phyloP scores from a whole-genome alignment of 129 eudicot species.

The Flaveria bidentis region DNA sequence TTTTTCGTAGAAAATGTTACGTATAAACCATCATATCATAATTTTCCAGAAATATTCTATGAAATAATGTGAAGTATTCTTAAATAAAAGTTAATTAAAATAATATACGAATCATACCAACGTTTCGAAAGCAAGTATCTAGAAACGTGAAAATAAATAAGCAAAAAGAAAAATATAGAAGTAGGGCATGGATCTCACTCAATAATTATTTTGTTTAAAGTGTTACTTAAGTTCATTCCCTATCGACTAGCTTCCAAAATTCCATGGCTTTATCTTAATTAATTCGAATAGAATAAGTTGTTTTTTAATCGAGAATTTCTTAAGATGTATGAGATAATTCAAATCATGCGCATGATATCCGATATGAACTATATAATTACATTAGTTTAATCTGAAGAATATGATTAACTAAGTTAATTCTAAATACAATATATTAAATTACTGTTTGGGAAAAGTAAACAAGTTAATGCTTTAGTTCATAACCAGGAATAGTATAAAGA shows the following conservation, averaged over 20 bases:
- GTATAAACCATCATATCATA: not conserved
- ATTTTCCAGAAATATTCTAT: not conserved
- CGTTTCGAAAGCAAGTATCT: not conserved
- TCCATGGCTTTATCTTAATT: slow-evolving; percentile 47
- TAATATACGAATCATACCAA: not conserved
- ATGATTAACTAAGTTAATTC: slow-evolving; percentile 8
- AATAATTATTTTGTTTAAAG: slow-evolving; percentile 11
- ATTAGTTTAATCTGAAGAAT: not conserved
- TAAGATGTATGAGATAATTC: not conserved
- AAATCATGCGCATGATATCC: slow-evolving; percentile 22
- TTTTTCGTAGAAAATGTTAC: too few relatives aligned
- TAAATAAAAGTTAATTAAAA: not conserved
- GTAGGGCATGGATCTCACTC: slow-evolving; percentile 36
- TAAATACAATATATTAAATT: not conserved
- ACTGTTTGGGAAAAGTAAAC: too few relatives aligned
- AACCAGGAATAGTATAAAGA: not conserved
- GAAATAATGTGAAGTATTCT: too few relatives aligned
- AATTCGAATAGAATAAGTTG: slow-evolving; percentile 18
- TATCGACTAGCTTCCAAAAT: slow-evolving; percentile 54
- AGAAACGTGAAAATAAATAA: not conserved
- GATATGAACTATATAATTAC: not conserved
- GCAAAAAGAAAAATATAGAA: slow-evolving; percentile 42
- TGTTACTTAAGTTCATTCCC: slow-evolving; percentile 64
- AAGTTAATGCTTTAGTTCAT: not conserved
- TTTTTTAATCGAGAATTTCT: not conserved